Conservation (phyloP, 116 monocot genomes). For the Dioscorea cayenensis region DNA sequence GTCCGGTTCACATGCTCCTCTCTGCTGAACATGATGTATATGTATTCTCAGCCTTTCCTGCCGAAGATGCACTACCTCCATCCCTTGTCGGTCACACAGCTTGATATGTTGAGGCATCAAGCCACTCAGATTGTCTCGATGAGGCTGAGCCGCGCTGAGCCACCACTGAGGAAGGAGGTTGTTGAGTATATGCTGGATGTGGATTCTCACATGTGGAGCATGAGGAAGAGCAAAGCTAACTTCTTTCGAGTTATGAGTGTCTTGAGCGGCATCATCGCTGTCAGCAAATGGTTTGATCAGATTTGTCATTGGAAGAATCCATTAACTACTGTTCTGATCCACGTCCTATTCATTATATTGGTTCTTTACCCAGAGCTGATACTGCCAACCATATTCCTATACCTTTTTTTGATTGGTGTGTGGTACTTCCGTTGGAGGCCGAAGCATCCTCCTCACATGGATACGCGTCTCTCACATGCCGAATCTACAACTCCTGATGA, state of each 20-base stretch:
- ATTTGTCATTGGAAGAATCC: constrained; percentile 14
- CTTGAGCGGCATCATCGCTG: constrained; percentile 3
- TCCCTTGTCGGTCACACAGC: constrained; percentile 8
- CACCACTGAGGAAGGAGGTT: constrained; percentile 15
- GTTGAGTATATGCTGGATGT: constrained; percentile 17
- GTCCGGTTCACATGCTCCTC: constrained; percentile 11
- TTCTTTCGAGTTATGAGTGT: constrained; percentile 14
- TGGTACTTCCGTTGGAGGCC: constrained; percentile 11
- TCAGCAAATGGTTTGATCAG: constrained; percentile 13
- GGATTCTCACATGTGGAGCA: constrained; percentile 16
- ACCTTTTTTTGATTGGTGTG: constrained; percentile 10
- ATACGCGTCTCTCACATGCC: constrained; percentile 8
- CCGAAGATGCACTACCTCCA: constrained; percentile 20
- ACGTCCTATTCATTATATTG: constrained; percentile 9
- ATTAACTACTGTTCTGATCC: constrained; percentile 8
- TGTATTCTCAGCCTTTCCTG: constrained; percentile 11
- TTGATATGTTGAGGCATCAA: constrained; percentile 11
- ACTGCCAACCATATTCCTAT: constrained; percentile 6
- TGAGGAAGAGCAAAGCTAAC: constrained; percentile 19
- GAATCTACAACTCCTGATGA: constrained; percentile 8
- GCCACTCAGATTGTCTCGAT: constrained; percentile 8
- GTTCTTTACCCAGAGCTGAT: constrained; percentile 12
- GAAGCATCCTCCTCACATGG: constrained; percentile 18
- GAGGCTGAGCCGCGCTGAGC: constrained; percentile 13
- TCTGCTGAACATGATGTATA: constrained; percentile 10